A percentile compares a stretch with the other conserved stretches of the same genome.
These are phyloP conservation scores for Alternaria conjuncta DNA, from an alignment of 2,329 filamentous ascomycete genomes.

Conservation along the genomic window DNA sequence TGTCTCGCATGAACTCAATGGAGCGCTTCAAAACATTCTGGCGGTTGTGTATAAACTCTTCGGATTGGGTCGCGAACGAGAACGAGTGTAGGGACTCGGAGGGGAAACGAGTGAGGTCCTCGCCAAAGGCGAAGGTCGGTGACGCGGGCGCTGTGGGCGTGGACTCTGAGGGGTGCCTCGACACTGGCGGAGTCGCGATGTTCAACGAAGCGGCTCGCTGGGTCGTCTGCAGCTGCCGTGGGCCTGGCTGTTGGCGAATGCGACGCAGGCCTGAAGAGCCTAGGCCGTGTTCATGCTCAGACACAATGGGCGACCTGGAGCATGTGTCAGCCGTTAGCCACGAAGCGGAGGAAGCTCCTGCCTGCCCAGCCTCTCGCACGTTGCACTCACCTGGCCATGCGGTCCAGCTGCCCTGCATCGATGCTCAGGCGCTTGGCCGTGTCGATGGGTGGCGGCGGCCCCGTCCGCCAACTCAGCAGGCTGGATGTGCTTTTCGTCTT, in stretches of 20 bases:
- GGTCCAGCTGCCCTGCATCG: conserved; percentile 73
- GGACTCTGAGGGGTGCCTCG: conserved; percentile 55
- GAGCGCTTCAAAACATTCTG: conserved; percentile 93
- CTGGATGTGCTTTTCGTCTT: conserved; percentile 60
- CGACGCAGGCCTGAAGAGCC: conserved; percentile 86
- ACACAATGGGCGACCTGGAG: conserved; percentile 77
- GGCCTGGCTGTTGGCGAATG: conserved; percentile 86
- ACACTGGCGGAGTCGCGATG: conserved; percentile 64
- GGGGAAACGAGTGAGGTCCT: conserved; percentile 91
- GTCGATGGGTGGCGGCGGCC: conserved; percentile 55
- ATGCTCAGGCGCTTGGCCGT: conserved; percentile 75
- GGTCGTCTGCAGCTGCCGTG: conserved; percentile 56
- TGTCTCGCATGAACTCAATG: conserved; percentile 95
- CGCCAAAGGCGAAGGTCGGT: conserved; percentile 72
- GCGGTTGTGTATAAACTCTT: conserved; percentile 87
- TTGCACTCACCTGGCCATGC: conserved; percentile 72
- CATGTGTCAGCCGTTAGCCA: conserved; percentile 19
- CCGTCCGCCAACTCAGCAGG: conserved; percentile 48
- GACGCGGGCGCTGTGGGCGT: conserved; percentile 70
- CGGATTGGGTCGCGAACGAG: conserved; percentile 94
- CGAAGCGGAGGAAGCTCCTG: conserved; percentile 1
- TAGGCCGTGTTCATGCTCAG: conserved; percentile 86
- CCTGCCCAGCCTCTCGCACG: conserved; percentile 3
- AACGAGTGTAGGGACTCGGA: conserved; percentile 97
- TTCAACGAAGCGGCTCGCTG: conserved; percentile 75